A percentile compares a stretch with the other conserved stretches of the same genome.
These are phyloP conservation scores for Rosa lucieae DNA, from an alignment of 306 rosid genomes.

Conservation along the genomic window DNA sequence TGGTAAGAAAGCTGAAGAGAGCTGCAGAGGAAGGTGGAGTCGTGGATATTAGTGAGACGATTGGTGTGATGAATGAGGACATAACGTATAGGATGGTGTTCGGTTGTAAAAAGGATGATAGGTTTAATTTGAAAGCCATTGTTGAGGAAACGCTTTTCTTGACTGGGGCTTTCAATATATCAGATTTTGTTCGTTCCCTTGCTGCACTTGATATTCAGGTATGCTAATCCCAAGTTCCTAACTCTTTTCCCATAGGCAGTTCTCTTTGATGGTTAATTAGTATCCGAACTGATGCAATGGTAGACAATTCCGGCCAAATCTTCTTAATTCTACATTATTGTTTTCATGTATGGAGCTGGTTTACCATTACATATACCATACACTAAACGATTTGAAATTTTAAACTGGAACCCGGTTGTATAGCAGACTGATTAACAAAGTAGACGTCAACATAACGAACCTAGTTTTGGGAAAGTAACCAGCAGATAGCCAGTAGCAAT, in stretches of 20 bases:
- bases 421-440: too few species aligned
- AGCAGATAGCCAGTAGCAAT: too few species aligned
- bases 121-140: slow-evolving; percentile 31
- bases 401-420: too few species aligned
- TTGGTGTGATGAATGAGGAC: slow-evolving; percentile 5
- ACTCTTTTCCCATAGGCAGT: not conserved
- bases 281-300: too few species aligned
- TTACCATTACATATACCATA: too few species aligned
- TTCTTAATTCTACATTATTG: too few species aligned
- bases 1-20: slow-evolving; percentile 7
- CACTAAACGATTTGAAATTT: too few species aligned
- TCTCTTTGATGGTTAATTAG: not conserved
- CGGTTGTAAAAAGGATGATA: not conserved
- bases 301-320: too few species aligned
- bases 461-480: too few species aligned
- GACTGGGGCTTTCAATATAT: slow-evolving; percentile 32
- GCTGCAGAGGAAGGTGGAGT: slow-evolving; percentile 13
- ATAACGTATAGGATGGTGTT: slow-evolving; percentile 7
- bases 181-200: slow-evolving; percentile 39
- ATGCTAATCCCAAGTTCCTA: not conserved
- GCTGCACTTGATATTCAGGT: slow-evolving; percentile 41
- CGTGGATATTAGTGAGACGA: slow-evolving; percentile 28
- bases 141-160: slow-evolving; percentile 3
- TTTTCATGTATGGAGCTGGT: too few species aligned
- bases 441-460: too few species aligned